Conservation (phyloP, 1,284 basidiomycete species). For the Ustilago trichophora region DNA sequence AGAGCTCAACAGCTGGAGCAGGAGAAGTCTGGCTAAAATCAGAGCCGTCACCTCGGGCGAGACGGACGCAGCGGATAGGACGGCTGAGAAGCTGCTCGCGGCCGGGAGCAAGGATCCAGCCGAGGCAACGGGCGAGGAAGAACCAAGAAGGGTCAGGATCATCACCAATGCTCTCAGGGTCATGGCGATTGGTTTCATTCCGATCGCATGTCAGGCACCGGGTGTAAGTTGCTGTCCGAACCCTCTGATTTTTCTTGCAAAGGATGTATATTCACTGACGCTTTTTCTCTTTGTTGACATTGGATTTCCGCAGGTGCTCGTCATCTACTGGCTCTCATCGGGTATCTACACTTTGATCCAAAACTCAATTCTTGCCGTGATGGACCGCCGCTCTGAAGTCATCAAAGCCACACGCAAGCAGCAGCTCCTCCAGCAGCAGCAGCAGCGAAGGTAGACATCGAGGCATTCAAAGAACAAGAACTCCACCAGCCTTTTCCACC, state of each 20-base stretch:
- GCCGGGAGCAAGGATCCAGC: not conserved
- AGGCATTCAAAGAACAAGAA: no score
- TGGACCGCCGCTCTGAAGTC: slow-evolving; percentile 48
- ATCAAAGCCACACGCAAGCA: slow-evolving; percentile 27
- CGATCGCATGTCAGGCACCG: slow-evolving; percentile 79
- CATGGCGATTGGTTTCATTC: slow-evolving; percentile 77
- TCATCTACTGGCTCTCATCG: slow-evolving; percentile 84
- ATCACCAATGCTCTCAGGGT: slow-evolving; percentile 74
- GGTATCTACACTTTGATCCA: slow-evolving; percentile 81
- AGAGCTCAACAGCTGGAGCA: slow-evolving; percentile 56
- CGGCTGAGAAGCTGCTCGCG: slow-evolving; percentile 21
- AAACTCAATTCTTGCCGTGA: slow-evolving; percentile 73
- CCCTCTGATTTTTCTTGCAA: no score
- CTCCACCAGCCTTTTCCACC: no score
- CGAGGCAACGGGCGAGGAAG: slow-evolving; percentile 10
- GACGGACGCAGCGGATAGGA: slow-evolving; percentile 23
- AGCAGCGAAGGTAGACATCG: slow-evolving; percentile 1
- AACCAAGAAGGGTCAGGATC: slow-evolving; percentile 68
- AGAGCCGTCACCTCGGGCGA: slow-evolving; percentile 12
- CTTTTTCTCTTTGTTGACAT: no score
- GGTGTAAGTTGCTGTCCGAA: no score
- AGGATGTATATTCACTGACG: no score
- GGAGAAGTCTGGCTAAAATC: slow-evolving; percentile 38
- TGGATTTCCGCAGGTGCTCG: slow-evolving; percentile 79
- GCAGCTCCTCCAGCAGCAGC: slow-evolving; percentile 29